Base-by-base conservation (phyloP, 805 yeast species). In the Vanderwaltozyma polyspora region DNA sequence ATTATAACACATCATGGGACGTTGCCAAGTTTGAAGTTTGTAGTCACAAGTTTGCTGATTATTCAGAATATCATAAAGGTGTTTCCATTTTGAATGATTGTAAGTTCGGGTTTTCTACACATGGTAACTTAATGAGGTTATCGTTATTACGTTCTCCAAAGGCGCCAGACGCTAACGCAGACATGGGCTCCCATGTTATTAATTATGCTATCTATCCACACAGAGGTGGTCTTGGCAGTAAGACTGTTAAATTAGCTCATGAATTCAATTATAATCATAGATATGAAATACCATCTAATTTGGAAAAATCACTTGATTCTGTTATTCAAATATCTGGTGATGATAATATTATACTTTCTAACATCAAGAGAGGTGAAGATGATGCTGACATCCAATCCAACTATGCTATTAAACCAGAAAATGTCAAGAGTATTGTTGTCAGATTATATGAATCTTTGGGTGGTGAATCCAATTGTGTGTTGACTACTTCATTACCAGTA, bases 21-120 rank as follows among this genome's bases (percentile, higher is more conserved):
- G 79, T 80, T 23, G 97, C 97, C 38, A 87, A 86, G 56, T 89
- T 89, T 57, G 98, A 89, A 60, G 95, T 86, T 9, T 83, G 95
- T 51, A 85, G 81, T 50, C 98, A 91, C 58, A 83, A 83, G 52
- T 89, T 84, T 61, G 89, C 93, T 46, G 98, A 89, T 55, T 76
- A 82, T 48, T 80, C 94, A 18, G 97, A 85, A 50, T 73, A 66
- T 56, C 73, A 71, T 41, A 87, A 84, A 51, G 98, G 98, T 52
- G 94, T 86, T 10, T 69, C 93, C 0, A 61, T 89, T 13, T 54
- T 89, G 49, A 89, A 87, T 55, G 78, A 85, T 59, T 71, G 77
- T 52, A 89, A 89, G 57, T 89, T 85, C 52, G 98, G 98, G 7
- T 93, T 85, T 45, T 70, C 94, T 1, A 78, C 87, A 14, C 95